Evolutionary conservation across 371 early-diverging fungal species (phyloP), one percentile per base, ranked within the genome.

Genomic region (Mucor circinelloides): DNA sequence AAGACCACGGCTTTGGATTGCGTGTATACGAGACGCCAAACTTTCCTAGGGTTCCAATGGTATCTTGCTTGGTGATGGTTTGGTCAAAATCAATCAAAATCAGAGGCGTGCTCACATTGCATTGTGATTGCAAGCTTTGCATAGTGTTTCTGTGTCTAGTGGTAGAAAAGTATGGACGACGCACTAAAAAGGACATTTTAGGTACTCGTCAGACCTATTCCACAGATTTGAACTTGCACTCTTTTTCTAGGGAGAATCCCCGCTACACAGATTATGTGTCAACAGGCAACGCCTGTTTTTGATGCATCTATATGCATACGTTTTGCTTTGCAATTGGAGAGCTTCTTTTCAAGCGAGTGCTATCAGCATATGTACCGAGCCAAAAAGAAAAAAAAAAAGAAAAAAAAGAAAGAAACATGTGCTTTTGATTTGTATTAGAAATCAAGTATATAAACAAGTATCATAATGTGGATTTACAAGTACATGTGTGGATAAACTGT

Each of bases 81-180:
- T 78, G 70, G 60, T 82, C 83, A 58, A 82, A 82, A 52, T 82
- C 83, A n/a, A 80, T 66, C 25, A 82, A 46, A 0, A 67, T 23
- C 17, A 67, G 63, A 25, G 56, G 40, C 19, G 10, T 48, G 48
- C 48, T 23, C 3, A 23, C 7, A 48, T 48, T 23, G 2, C 19
- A 7, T 0, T 23, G 48, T 48, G 48, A 48, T 48, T 48, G 19
- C 9, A 48, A 21, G 19, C 23, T 48, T 10, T 48, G 50, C 50
- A 50, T 50, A 8, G 23, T 25, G 3, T 23, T 25, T 50, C 13
- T 36, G 36, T 9, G 6, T n/a, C n/a, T 36, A 34, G 34, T 31
- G 36, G 21, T 50, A 50, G 50, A 23, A 25, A 19, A 50, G 21
- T 23, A 25, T 23, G 36, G 36, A 13, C 25, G 50, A 50, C 50